phyloP scores from a whole-genome alignment of 1,139 yeast genomes.

The Zygosaccharomyces pseudobailii region DNA sequence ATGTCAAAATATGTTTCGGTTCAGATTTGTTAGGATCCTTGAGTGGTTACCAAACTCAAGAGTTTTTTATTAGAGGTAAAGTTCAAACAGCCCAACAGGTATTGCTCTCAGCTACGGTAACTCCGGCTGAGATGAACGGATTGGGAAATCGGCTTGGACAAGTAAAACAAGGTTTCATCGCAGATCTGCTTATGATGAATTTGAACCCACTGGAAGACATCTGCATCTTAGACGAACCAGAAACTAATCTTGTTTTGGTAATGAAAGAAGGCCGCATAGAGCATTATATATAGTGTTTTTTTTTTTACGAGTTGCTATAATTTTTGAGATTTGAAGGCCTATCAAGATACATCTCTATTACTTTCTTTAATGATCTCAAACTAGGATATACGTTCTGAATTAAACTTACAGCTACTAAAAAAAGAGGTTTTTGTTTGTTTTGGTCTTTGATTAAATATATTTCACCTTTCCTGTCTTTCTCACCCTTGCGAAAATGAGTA shows the following conservation, averaged over 20 bases:
- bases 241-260: conserved; percentile 4
- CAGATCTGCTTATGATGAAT: conserved; percentile 11
- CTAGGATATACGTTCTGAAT: no score
- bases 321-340: no score
- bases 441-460: no score
- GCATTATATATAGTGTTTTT: background rate
- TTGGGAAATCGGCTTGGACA: conserved; percentile 10
- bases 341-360: no score
- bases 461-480: no score
- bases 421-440: no score
- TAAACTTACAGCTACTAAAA: no score
- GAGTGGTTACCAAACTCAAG: conserved; percentile 14
- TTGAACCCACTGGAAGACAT: conserved; percentile 11
- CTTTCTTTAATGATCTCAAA: no score
- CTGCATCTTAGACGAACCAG: conserved; percentile 10
- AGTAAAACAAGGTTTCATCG: conserved; percentile 9
- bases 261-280: conserved; percentile 3
- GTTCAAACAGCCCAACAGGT: conserved; percentile 9
- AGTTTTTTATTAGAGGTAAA: conserved; percentile 11
- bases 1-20: conserved; percentile 13
- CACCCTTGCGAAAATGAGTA: no score
- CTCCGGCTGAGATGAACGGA: conserved; percentile 11
- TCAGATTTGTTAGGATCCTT: conserved; percentile 11
- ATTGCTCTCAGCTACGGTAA: conserved; percentile 9
- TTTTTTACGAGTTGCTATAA: background rate